Base-by-base conservation (phyloP, 2,329 filamentous ascomycete genomes). In the Trichoderma sp. region DNA sequence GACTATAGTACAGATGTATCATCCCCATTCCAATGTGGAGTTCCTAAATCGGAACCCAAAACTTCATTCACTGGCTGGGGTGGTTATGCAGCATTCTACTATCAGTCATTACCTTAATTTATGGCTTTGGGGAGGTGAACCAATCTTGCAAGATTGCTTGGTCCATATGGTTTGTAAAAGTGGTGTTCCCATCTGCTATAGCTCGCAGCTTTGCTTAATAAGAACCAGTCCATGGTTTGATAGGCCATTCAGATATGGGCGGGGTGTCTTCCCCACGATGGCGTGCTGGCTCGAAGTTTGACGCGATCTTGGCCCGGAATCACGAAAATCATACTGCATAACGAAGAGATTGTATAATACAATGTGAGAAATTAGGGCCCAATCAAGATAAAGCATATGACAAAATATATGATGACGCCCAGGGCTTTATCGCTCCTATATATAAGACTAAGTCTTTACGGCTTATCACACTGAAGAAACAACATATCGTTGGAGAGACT, bases 181-280 rank as follows among this genome's bases (percentile, higher is more conserved):
- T 39, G 32, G 32, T 34, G 32, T 34, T 34, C 11, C 32, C 32
- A 34, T 34, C 32, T 34, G 32, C 32, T 34, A 34, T 34, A 34
- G 32, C 32, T 34, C 32, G 32, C 32, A 34, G 12, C 34, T 36
- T 36, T 36, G 32, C 32, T 34, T 34, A 13, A 39, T 43, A 43
- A 8, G 39, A 43, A 43, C 17, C 39, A 43, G 15, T 17, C 17
- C 36, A 43, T 43, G 7, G 39, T 43, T 43, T 43, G 15, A 61
- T 34, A 36, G 15, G 17, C n/a, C 28, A 12, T 61, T 36, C 13
- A 13, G 53, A 32, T 30, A 43, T 43, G 23, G 34, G 63, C 32
- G 64, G 64, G 64, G 64, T 43, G 11, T 6, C 11, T 69, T 62
- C 58, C 39, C 67, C 67, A 53, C 67, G 28, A 70, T 70, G 58